Conservation (phyloP, 176 grass and related monocot genomes). For the Eragrostis nindensis region DNA sequence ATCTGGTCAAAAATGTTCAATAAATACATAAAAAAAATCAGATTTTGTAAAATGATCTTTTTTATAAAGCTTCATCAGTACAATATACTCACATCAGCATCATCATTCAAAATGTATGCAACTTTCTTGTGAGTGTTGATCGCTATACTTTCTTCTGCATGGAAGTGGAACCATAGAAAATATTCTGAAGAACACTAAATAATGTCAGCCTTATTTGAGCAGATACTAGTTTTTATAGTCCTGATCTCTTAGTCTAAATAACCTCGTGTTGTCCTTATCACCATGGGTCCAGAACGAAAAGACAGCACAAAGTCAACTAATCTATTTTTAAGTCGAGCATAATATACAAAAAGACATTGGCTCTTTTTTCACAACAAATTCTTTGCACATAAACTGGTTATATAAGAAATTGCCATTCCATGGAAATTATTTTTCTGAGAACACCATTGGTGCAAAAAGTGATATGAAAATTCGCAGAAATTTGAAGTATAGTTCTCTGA, state of each 20-base stretch:
- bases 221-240: conserved; percentile 45
- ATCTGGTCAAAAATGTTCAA: not conserved
- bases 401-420: not conserved
- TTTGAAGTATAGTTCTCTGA: not conserved
- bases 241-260: conserved; percentile 27
- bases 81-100: conserved; percentile 22
- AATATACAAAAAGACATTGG: not conserved
- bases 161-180: conserved; percentile 53
- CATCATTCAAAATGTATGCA: conserved; percentile 31
- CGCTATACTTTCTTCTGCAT: conserved; percentile 13
- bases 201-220: conserved; percentile 41
- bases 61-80: not conserved
- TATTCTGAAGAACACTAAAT: conserved; percentile 41
- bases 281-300: conserved; percentile 29
- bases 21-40: not conserved
- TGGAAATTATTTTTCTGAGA: not conserved
- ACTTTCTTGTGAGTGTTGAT: conserved; percentile 35
- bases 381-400: not conserved
- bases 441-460: not conserved
- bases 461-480: not conserved
- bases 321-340: conserved; percentile 36
- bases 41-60: not conserved
- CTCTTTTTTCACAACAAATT: not conserved
- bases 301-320: conserved; percentile 40
- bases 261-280: conserved; percentile 44